Base-by-base conservation (phyloP, 2,329 filamentous ascomycete species). In the Hymenoscyphus linearis region DNA sequence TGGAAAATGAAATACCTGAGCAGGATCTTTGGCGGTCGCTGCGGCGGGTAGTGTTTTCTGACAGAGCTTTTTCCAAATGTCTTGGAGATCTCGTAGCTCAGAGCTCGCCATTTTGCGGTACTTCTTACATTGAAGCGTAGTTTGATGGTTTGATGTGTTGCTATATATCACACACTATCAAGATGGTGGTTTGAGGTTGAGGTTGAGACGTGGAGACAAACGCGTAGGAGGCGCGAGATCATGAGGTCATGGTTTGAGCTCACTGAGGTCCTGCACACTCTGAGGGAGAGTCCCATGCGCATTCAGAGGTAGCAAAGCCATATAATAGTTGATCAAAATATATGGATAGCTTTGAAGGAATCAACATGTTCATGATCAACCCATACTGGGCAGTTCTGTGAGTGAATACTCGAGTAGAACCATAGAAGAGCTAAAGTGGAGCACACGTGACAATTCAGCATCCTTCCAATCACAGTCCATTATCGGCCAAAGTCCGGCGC, bases 1-100 rank as follows among this genome's bases (percentile, higher is more conserved):
- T 52, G 16, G 22, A 6, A 31, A 36, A 7, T 6, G 18, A 52
- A 13, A 22, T 63, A 67, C 67, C 44, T 68, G 66, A 27, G 62
- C 31, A 1, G 54, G 44, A 7, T 62, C 60, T 60, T 67, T 66
- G 2, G 65, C 64, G 27, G 27, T 65, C 18, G 67, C 67, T 52
- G 66, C 67, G 35, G 57, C 40, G n/a, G 67, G 67, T 9, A 69
- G 66, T 4, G 60, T 63, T 26, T 64, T 61, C 35, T 67, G 67
- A 56, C 64, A 68, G 60, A 69, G 63, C 22, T 63, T 31, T 55
- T 68, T 69, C 67, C 67, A 69, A 14, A 64, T 62, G 12, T 35
- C 34, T 40, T 68, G 67, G n/a, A 69, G 63, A 4, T 58, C 36
- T 16, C 7, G 50, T 4, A 53, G 18, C 14, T 26, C 3, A 7